These are phyloP conservation scores for Rhododendron henanense DNA, from an alignment of 148 eudicot species.

Conservation along the genomic window DNA sequence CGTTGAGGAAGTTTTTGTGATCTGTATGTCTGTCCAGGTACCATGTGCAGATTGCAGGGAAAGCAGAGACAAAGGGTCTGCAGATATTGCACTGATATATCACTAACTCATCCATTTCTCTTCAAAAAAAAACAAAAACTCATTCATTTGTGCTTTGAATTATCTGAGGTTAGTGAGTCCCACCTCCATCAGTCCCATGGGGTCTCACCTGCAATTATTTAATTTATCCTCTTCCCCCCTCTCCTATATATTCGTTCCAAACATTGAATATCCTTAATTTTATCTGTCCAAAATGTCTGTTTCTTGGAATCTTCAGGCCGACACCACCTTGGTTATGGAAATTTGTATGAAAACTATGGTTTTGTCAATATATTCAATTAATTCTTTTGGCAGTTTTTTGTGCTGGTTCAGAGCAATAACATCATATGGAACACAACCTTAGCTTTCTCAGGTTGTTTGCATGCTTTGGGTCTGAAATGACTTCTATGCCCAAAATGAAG, in stretches of 20 bases:
- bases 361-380: conserved; percentile 8
- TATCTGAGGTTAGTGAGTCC: conserved; percentile 6
- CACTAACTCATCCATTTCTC: conserved; percentile 1
- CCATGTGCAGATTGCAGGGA: conserved; percentile 24
- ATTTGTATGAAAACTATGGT: conserved; percentile 15
- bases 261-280: not conserved
- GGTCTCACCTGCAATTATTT: conserved; percentile 17
- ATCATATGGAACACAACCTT: not conserved
- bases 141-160: conserved; percentile 10
- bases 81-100: conserved; percentile 12
- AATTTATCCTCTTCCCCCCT: conserved; percentile 6
- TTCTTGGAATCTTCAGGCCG: conserved; percentile 9
- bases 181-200: not conserved
- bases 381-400: not conserved
- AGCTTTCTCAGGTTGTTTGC: not conserved
- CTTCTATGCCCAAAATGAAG: not conserved
- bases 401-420: not conserved
- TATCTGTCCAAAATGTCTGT: not conserved
- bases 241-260: conserved; percentile 1
- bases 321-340: conserved; percentile 13
- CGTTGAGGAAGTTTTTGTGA: not conserved
- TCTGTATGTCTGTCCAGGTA: not conserved
- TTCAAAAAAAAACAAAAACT: not conserved
- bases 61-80: conserved; percentile 5
- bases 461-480: not conserved